These are phyloP conservation scores for Iberis amara DNA, from an alignment of 441 rosid species.

Conservation along the genomic window DNA sequence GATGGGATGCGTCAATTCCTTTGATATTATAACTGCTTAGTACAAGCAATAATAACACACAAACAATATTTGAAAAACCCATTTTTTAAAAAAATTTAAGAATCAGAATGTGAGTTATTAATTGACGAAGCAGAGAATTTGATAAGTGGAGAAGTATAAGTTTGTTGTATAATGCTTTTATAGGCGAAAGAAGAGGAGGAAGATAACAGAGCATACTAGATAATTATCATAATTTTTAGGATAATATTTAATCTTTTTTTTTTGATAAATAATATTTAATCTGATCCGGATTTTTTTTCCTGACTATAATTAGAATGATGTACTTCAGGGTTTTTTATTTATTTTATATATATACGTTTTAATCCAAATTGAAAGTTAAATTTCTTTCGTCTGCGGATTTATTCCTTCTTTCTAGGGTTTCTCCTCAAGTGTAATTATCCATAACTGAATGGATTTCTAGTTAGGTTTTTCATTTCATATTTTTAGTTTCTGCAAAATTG, in stretches of 20 bases:
- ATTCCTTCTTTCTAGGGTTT: slow-evolving; percentile 9
- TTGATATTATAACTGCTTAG: slow-evolving; percentile 25
- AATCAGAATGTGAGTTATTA: too few relatives aligned
- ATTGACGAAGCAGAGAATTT: too few relatives aligned
- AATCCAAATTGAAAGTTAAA: slow-evolving; percentile 1
- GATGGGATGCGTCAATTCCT: slow-evolving; percentile 28
- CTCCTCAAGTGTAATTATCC: not conserved
- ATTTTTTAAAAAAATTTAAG: slow-evolving; percentile 11
- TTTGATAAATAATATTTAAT: too few relatives aligned
- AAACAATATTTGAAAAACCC: slow-evolving; percentile 17
- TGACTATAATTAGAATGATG: slow-evolving; percentile 14
- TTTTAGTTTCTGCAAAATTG: too few relatives aligned
- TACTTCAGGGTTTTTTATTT: not conserved
- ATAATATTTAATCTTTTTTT: slow-evolving; percentile 28
- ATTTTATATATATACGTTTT: not conserved
- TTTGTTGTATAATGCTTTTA: slow-evolving; percentile 11
- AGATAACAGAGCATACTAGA: slow-evolving; percentile 1
- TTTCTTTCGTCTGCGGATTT: not conserved
- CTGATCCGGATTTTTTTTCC: slow-evolving; percentile 15
- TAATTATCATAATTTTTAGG: slow-evolving; percentile 19
- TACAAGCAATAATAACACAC: slow-evolving; percentile 8
- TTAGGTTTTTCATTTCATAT: too few relatives aligned
- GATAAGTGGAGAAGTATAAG: not conserved
- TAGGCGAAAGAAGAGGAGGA: slow-evolving; percentile 17
- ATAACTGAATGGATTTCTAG: too few relatives aligned